Evolutionary conservation across 2,329 filamentous ascomycete genomes (phyloP).

Genomic region (Aspergillus persii): DNA sequence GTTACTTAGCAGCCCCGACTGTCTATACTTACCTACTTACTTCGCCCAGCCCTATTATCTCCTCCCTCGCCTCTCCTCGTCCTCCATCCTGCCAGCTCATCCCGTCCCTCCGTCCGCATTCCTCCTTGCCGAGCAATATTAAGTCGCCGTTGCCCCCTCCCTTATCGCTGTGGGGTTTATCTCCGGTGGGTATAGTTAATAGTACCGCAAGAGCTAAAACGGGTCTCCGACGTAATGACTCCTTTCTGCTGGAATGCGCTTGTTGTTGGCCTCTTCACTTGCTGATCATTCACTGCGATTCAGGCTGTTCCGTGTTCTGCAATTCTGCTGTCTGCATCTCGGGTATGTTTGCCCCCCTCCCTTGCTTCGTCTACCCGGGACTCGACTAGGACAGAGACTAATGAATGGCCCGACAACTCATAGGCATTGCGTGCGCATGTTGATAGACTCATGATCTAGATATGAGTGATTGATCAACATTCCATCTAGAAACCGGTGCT

Average conservation of each 20-base stretch:
- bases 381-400: not conserved
- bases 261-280: not conserved
- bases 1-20: not conserved
- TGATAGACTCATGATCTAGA: not conserved
- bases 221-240: not conserved
- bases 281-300: not conserved
- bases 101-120: not conserved
- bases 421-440: conserved; percentile 5
- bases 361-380: not conserved
- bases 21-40: not conserved
- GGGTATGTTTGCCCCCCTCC: not conserved
- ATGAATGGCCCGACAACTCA: not conserved
- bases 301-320: conserved; percentile 1
- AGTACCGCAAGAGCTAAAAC: not conserved
- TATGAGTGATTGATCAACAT: not conserved
- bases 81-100: not conserved
- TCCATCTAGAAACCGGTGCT: not conserved
- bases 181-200: not conserved
- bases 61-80: conserved; percentile 6
- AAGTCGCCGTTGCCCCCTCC: not conserved
- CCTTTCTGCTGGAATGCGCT: not conserved
- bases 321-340: not conserved
- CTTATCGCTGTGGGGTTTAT: not conserved
- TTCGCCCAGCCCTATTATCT: conserved; percentile 8
- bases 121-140: not conserved